Conservation (phyloP, 768 basidiomycete species). For the Rubroboletus satanas region DNA sequence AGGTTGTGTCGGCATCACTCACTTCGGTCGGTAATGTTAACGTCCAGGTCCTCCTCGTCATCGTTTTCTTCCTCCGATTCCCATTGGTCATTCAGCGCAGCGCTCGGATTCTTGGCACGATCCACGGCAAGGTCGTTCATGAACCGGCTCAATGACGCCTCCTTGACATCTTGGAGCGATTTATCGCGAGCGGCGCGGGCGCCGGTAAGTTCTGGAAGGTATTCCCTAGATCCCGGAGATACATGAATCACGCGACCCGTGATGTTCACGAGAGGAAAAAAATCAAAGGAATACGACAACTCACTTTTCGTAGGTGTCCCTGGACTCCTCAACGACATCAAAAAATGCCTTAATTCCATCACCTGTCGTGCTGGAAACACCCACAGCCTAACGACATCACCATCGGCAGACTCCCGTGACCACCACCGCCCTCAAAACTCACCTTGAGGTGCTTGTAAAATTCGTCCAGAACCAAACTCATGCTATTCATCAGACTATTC, state of each 20-base stretch:
- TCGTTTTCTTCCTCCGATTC: conserved; percentile 54
- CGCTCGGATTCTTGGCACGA: conserved; percentile 57
- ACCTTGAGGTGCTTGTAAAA: conserved; percentile 97
- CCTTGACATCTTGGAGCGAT: conserved; percentile 60
- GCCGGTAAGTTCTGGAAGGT: conserved; percentile 82
- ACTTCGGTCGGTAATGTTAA: conserved; percentile 72
- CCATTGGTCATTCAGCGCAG: conserved; percentile 57
- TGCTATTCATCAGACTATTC: conserved; percentile 98
- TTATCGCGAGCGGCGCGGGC: conserved; percentile 62
- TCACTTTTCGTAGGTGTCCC: conserved; percentile 86
- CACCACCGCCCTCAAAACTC: conserved; percentile 11
- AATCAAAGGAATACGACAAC: conserved; percentile 19
- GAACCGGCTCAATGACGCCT: conserved; percentile 71
- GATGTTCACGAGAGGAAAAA: neutral
- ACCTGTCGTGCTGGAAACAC: conserved; percentile 96
- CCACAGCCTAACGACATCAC: conserved; percentile 66
- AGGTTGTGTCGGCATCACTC: conserved; percentile 27
- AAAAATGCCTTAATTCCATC: conserved; percentile 90
- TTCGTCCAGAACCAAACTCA: conserved; percentile 97
- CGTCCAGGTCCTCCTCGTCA: conserved; percentile 46
- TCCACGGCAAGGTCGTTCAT: conserved; percentile 81
- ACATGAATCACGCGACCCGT: conserved; percentile 5
- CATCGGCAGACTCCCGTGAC: neutral
- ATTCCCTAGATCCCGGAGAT: conserved; percentile 57
- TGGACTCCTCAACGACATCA: conserved; percentile 81